These are phyloP conservation scores for Rutstroemia sp. DNA, from an alignment of 2,329 filamentous ascomycete species.

Conservation along the genomic window DNA sequence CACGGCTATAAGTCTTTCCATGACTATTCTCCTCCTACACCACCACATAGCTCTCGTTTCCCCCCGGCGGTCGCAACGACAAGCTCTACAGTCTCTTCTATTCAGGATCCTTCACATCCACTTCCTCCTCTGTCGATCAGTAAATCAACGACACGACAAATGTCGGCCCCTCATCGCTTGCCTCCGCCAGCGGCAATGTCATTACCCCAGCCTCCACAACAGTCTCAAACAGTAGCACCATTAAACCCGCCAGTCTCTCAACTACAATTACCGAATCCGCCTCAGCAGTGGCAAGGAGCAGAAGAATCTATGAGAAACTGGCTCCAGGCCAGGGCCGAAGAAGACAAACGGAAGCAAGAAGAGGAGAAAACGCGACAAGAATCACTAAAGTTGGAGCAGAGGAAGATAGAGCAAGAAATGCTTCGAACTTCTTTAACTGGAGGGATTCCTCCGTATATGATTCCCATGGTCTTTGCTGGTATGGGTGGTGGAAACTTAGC, in stretches of 20 bases:
- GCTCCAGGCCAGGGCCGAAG: slow-evolving; percentile 64
- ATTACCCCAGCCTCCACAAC: slow-evolving; percentile 36
- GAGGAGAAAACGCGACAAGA: slow-evolving; percentile 62
- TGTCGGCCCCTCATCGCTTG: slow-evolving; percentile 64
- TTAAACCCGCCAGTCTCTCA: slow-evolving; percentile 35
- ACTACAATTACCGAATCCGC: slow-evolving; percentile 50
- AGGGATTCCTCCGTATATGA: slow-evolving; percentile 66
- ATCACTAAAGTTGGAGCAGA: slow-evolving; percentile 60
- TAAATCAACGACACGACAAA: slow-evolving; percentile 44
- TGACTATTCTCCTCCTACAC: slow-evolving; percentile 38
- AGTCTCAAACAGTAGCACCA: slow-evolving; percentile 23
- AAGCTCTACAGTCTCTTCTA: slow-evolving; percentile 26
- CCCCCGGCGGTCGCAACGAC: slow-evolving; percentile 32
- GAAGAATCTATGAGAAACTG: slow-evolving; percentile 67
- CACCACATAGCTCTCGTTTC: slow-evolving; percentile 35
- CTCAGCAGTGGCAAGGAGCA: slow-evolving; percentile 57
- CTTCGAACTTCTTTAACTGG: slow-evolving; percentile 59
- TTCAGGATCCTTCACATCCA: slow-evolving; percentile 24
- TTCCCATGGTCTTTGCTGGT: slow-evolving; percentile 68
- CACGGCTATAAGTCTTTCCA: slow-evolving; percentile 39
- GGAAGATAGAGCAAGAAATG: slow-evolving; percentile 66
- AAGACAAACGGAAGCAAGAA: slow-evolving; percentile 66
- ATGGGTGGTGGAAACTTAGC: slow-evolving; percentile 58
- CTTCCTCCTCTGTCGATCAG: slow-evolving; percentile 27
- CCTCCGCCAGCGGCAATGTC: slow-evolving; percentile 61